A percentile compares a stretch with the other conserved stretches of the same genome.
These are phyloP conservation scores for Salix exigua DNA, from an alignment of 345 rosid species.

Conservation along the genomic window DNA sequence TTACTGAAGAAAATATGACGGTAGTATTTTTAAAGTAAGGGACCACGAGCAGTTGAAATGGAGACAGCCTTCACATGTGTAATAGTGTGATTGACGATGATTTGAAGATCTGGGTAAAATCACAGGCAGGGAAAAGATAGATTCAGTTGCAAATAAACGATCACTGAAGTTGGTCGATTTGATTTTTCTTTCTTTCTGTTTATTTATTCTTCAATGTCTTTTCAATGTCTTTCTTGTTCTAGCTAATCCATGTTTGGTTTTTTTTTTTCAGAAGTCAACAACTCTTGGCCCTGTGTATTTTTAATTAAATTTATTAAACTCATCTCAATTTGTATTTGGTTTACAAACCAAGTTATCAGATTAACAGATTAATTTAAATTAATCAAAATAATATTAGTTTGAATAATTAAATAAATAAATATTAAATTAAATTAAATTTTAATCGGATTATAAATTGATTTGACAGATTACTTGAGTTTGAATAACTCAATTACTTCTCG, in stretches of 20 bases:
- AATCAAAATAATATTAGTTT: no score
- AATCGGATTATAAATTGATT: no score
- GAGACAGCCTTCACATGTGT: constrained; percentile 30
- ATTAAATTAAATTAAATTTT: no score
- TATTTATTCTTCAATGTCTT: neutral
- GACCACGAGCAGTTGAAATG: constrained; percentile 1
- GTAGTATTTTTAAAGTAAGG: neutral
- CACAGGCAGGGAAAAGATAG: neutral
- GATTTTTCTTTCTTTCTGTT: neutral
- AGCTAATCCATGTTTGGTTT: neutral
- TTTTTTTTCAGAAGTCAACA: neutral
- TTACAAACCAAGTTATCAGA: no score
- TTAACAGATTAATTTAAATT: no score
- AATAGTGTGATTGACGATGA: constrained; percentile 4
- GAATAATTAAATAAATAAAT: no score
- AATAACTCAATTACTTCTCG: no score
- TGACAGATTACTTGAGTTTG: no score
- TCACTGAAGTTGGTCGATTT: neutral
- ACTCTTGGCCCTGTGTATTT: neutral
- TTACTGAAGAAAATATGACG: neutral
- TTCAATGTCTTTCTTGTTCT: neutral
- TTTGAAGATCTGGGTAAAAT: neutral
- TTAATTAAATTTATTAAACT: no score
- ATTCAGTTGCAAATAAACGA: neutral
- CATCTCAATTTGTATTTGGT: no score